Base-by-base conservation (phyloP, 1,284 basidiomycete species). In the Agaricales sp. region DNA sequence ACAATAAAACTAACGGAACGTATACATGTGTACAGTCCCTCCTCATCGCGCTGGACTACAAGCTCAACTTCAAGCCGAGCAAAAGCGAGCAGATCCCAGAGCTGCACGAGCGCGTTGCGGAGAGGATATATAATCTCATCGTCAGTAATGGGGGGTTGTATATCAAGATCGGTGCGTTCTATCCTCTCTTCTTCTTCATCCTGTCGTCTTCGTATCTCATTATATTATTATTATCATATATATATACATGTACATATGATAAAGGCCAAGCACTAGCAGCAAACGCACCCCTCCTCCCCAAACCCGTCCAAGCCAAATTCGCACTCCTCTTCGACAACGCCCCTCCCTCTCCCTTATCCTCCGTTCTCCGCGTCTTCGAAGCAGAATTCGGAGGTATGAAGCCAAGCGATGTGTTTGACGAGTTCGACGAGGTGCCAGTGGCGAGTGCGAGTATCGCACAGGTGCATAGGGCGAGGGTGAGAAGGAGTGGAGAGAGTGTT, bases 401-500 rank as follows among this genome's bases (percentile, higher is more conserved):
- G 1, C 81, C 78, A 1, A 63, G 71, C 38, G 78, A 80, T 0
- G 83, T 86, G 0, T 73, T 75, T 24, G 87, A 87, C 18, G 65
- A 91, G 0, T 95, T 94, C 58, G 81, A 82, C 39, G 64, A 74
- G 53, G 61, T 74, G 3, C 81, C 91, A 0, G 67, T 88, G 0
- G 92, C 92, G 0, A 89, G 86, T 52, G 92, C 92, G 1, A 91
- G 86, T 54, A 84, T 95, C 45, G 92, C 92, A 0, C 92, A 94
- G 61, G 92, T 94, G 0, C 92, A 94, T 60, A 74, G 75, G 35
- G 92, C 92, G 1, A 78, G 74, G 43, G 63, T 91, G 24, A 67
- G 69, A 65, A 64, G 67, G 1, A 54, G 38, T 19, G 55, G 62
- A 3, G 77, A 72, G 54, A 67, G 69, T 30, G 91, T 94, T 1